Percentiles rank a stretch among this genome's conserved stretches.
These are phyloP conservation scores for Termitomyces sp. DNA, from an alignment of 768 basidiomycete genomes.

Conservation along the genomic window DNA sequence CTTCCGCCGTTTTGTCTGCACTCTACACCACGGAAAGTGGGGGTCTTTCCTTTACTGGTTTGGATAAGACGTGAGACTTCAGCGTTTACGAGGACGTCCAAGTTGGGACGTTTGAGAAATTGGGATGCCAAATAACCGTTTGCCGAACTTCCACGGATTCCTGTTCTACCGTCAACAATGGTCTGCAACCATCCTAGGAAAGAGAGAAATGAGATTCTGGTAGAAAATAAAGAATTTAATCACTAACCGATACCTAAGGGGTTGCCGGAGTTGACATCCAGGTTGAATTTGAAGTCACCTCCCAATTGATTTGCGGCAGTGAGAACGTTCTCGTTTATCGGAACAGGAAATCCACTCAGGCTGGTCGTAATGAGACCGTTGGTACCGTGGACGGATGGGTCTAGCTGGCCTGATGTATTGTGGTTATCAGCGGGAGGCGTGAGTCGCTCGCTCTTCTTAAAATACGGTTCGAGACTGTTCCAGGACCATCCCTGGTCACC, in stretches of 20 bases:
- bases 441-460: conserved; percentile 22
- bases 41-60: background rate
- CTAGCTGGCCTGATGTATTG: conserved; percentile 22
- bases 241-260: conserved; percentile 3
- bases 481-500: conserved; percentile 11
- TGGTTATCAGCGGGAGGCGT: conserved; percentile 21
- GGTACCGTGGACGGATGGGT: conserved; percentile 22
- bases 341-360: conserved; percentile 14
- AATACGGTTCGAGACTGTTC: conserved; percentile 19
- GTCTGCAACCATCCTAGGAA: conserved; percentile 11
- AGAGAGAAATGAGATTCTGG: background rate
- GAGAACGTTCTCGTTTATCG: conserved; percentile 1
- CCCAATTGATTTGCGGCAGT: conserved; percentile 4
- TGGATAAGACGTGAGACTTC: conserved; percentile 13
- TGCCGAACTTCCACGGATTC: conserved; percentile 14
- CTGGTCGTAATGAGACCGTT: conserved; percentile 17
- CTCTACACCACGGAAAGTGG: background rate
- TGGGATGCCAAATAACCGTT: conserved; percentile 13
- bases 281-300: conserved; percentile 3
- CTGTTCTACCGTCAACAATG: conserved; percentile 6
- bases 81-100: conserved; percentile 13
- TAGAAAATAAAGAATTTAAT: background rate
- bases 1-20: background rate
- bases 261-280: conserved; percentile 3
- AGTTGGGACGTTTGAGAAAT: conserved; percentile 7